phyloP scores from a whole-genome alignment of 441 rosid genomes.

The Metrosideros polymorpha region DNA sequence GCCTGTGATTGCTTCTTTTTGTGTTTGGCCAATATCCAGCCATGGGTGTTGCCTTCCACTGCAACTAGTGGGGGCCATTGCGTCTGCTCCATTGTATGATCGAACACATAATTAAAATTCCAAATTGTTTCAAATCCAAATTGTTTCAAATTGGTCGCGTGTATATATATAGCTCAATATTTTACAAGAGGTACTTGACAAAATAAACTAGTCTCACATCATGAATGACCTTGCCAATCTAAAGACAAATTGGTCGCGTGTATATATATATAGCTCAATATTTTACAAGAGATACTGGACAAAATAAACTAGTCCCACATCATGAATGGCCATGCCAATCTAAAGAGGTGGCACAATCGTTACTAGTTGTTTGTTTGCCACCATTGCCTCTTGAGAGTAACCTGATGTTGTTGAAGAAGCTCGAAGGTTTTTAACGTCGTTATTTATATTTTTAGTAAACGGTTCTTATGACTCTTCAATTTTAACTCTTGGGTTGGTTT shows the following conservation, averaged over 20 bases:
- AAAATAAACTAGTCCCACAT: neutral
- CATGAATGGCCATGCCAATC: neutral
- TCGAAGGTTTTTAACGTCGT: too few relatives aligned
- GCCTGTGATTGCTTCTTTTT: neutral
- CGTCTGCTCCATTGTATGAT: neutral
- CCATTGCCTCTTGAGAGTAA: too few relatives aligned
- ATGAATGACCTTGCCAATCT: neutral
- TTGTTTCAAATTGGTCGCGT: neutral
- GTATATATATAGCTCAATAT: too few relatives aligned
- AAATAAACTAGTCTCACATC: neutral
- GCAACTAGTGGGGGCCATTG: neutral
- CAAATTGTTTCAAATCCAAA: too few relatives aligned
- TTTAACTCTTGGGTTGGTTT: slow-evolving; percentile 73
- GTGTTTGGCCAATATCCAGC: neutral
- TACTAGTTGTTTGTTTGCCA: too few relatives aligned
- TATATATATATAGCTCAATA: too few relatives aligned
- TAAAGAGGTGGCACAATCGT: slow-evolving; percentile 32
- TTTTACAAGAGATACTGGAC: neutral
- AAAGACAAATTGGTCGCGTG: too few relatives aligned
- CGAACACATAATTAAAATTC: neutral
- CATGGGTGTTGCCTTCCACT: neutral
- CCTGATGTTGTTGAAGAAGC: too few relatives aligned
- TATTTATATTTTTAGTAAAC: slow-evolving; percentile 32
- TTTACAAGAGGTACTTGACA: neutral
- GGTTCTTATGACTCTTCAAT: slow-evolving; percentile 71